Evolutionary conservation across 176 grass and related monocot genomes (phyloP).

Genomic region (Oropetium thomaeum): DNA sequence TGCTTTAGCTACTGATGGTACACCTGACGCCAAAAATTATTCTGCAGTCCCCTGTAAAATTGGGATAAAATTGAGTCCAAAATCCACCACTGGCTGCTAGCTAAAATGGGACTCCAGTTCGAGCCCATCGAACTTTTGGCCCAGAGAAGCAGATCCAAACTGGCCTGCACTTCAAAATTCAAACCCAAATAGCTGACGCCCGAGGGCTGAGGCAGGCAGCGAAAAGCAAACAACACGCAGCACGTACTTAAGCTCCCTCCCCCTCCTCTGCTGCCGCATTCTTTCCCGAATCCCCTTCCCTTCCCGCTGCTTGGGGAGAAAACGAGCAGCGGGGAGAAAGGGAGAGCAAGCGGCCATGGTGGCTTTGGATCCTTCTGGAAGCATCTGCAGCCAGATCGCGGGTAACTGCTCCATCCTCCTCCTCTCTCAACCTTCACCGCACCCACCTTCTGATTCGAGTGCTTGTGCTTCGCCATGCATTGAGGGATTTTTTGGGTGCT

Average conservation of each 20-base stretch:
- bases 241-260: not conserved
- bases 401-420: constrained; percentile 17
- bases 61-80: no score
- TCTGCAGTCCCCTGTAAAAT: no score
- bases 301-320: not conserved
- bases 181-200: not conserved
- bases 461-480: not conserved
- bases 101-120: not conserved
- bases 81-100: not conserved
- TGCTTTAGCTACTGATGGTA: no score
- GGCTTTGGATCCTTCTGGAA: not conserved
- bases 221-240: not conserved
- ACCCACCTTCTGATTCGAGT: not conserved
- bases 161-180: constrained; percentile 17
- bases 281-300: not conserved
- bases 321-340: not conserved
- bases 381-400: not conserved
- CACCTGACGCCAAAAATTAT: no score
- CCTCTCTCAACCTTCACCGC: not conserved
- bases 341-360: not conserved
- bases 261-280: not conserved
- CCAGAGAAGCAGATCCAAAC: not conserved
- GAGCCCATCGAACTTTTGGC: not conserved
- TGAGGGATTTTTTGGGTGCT: not conserved
- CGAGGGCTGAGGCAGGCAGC: not conserved